These are phyloP conservation scores for Malus fusca DNA, from an alignment of 306 rosid genomes.

Conservation along the genomic window DNA sequence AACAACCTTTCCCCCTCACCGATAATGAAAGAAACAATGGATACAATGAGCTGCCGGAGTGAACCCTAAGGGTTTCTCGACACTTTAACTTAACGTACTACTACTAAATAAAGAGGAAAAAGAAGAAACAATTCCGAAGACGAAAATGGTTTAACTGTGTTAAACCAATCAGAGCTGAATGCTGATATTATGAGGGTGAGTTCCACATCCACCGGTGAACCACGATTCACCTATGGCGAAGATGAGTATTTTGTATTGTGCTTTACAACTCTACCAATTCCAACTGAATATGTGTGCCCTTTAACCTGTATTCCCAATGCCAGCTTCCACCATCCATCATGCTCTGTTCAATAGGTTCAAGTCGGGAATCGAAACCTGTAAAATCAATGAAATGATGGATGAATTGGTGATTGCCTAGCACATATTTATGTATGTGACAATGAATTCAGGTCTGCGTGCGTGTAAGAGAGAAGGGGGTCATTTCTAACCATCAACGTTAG, in stretches of 20 bases:
- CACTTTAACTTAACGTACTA: not conserved
- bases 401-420: not conserved
- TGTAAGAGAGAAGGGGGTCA: not conserved
- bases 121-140: not conserved
- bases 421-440: not conserved
- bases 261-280: slow-evolving; percentile 50
- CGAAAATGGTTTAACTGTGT: slow-evolving; percentile 54
- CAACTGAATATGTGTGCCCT: slow-evolving; percentile 56
- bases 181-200: slow-evolving; percentile 22
- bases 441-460: not conserved
- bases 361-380: slow-evolving; percentile 48
- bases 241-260: not conserved
- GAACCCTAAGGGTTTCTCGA: slow-evolving; percentile 14
- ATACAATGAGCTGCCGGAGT: not conserved
- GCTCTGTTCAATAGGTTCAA: slow-evolving; percentile 47
- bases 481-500: not conserved
- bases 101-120: not conserved
- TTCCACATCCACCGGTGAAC: slow-evolving; percentile 60
- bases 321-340: slow-evolving; percentile 79
- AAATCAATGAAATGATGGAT: not conserved
- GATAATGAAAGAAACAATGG: not conserved
- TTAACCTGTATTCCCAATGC: slow-evolving; percentile 71
- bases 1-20: not conserved
- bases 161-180: slow-evolving; percentile 39
- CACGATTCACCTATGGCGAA: slow-evolving; percentile 60